Evolutionary conservation across 192 early-diverging fungal genomes (phyloP).

Genomic region (Entomortierella parvispora): DNA sequence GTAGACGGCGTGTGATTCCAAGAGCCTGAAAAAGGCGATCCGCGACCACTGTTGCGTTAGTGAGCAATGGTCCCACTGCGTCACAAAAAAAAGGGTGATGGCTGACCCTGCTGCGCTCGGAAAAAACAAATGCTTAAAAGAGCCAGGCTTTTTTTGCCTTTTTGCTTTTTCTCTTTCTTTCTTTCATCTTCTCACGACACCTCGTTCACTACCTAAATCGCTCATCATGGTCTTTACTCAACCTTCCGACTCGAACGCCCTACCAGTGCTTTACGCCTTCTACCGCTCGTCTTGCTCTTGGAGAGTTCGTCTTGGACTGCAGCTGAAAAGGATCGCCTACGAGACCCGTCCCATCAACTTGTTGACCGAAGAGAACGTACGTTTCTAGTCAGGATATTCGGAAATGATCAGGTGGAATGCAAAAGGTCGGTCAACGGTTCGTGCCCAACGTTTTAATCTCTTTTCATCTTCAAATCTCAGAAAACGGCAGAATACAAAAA

Average conservation of each 20-base stretch:
- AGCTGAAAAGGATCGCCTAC: slow-evolving; percentile 77
- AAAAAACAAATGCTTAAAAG: too few relatives aligned
- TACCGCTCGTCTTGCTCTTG: slow-evolving; percentile 78
- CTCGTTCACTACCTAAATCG: too few relatives aligned
- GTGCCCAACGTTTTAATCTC: neutral
- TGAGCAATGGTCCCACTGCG: too few relatives aligned
- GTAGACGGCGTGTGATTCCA: too few relatives aligned
- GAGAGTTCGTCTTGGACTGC: slow-evolving; percentile 79
- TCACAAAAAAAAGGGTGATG: too few relatives aligned
- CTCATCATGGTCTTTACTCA: neutral
- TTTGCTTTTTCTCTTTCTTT: too few relatives aligned
- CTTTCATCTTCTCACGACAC: too few relatives aligned
- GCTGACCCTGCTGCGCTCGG: too few relatives aligned
- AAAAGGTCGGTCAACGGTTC: neutral
- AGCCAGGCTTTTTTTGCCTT: too few relatives aligned
- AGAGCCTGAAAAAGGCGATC: too few relatives aligned
- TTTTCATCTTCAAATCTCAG: slow-evolving; percentile 16
- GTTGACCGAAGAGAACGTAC: slow-evolving; percentile 76
- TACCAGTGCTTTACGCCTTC: slow-evolving; percentile 78
- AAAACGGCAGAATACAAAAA: slow-evolving; percentile 61
- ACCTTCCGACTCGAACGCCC: neutral
- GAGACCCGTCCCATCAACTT: slow-evolving; percentile 73
- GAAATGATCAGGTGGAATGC: neutral
- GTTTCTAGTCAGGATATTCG: too few relatives aligned
- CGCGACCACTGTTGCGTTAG: too few relatives aligned